Conservation (phyloP, 345 rosid genomes). For the Bretschneidera sinensis region DNA sequence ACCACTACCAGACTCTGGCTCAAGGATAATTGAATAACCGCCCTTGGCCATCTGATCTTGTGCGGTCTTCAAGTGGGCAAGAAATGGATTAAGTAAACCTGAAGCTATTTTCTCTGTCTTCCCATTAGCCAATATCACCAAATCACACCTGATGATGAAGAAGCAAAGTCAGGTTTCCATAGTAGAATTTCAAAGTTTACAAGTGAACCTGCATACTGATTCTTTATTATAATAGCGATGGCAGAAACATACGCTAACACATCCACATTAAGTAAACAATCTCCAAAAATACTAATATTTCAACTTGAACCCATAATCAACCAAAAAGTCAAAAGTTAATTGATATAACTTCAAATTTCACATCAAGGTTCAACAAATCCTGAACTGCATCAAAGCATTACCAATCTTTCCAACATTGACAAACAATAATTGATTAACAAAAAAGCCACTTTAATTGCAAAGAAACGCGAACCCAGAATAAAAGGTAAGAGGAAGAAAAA, state of each 20-base stretch:
- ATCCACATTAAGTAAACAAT: neutral
- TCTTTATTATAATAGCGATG: constrained; percentile 2
- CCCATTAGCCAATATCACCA: constrained; percentile 74
- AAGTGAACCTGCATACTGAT: neutral
- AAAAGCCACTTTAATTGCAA: constrained; percentile 1
- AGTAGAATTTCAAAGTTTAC: neutral
- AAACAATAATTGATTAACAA: neutral
- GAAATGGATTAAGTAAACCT: constrained; percentile 85
- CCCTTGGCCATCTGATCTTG: constrained; percentile 81
- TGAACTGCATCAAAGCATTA: neutral
- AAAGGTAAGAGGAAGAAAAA: neutral
- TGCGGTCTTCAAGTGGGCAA: constrained; percentile 79
- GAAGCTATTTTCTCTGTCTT: constrained; percentile 83
- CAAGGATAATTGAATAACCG: constrained; percentile 83
- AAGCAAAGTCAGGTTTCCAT: constrained; percentile 4
- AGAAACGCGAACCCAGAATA: neutral
- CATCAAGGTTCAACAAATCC: neutral
- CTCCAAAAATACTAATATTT: constrained; percentile 5
- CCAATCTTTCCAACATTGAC: neutral
- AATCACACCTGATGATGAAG: constrained; percentile 63
- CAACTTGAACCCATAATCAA: neutral
- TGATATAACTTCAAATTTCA: neutral
- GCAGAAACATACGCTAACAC: neutral
- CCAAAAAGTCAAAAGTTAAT: neutral
- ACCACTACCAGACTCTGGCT: constrained; percentile 47